Base-by-base conservation (phyloP, 2,329 filamentous ascomycete species). In the Paraconiothyrium sp. region DNA sequence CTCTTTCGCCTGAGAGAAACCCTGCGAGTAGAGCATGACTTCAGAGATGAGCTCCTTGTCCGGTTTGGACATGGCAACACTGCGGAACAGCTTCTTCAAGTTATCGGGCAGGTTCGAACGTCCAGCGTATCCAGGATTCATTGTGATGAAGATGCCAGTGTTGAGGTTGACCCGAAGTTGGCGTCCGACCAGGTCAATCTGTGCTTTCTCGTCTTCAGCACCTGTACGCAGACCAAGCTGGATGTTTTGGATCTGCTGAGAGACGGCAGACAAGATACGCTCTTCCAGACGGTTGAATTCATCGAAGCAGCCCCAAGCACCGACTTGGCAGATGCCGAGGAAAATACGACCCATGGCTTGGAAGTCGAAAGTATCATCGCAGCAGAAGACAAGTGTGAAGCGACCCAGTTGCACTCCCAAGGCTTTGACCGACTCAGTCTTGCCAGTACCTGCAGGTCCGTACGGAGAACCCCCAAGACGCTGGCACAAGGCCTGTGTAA, bases 271-370 rank as follows among this genome's bases (percentile, higher is more conserved):
- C 63, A 99, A 81, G 63, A 99, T 99, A 67, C 95, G 90, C 82
- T 99, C 95, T 75, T 99, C 95, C 22, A 99, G 85, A 86, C 95
- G 92, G 81, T 99, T 99, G 85, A 99, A 99, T 83, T 99, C 95
- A 75, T 99, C 95, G 80, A 99, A 99, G 84, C 95, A 99, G 73
- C 96, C 96, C 95, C 95, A 99, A 4, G 95, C 95, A 78, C 95
- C 95, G 51, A 99, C 95, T 79, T 99, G 95, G 78, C 96, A 99
- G 65, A 99, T 97, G 86, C 95, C 95, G 39, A 99, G 86, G 86
- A 99, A 99, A 72, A 99, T 99, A 70, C 95, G 92, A 14, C 96
- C 96, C 95, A 99, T 99, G 54, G 95, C 95, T 76, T 99, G 95
- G 85, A 98, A 99, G 79, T 99, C 95, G 73, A 99, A 99, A 0